phyloP scores from a whole-genome alignment of 2,329 filamentous ascomycete species.

The Paracamarosporium sp. region DNA sequence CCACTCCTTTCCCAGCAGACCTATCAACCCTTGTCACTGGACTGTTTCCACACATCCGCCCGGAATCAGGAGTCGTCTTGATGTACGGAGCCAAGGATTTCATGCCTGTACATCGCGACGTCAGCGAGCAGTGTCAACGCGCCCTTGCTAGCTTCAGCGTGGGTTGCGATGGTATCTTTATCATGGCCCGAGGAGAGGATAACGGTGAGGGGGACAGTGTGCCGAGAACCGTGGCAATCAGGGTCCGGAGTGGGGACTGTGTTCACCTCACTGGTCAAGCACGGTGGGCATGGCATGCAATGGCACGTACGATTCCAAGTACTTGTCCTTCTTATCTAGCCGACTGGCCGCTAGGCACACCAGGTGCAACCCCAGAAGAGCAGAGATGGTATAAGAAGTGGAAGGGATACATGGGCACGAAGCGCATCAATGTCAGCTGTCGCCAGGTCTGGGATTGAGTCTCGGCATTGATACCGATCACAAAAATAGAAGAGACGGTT shows the following conservation, averaged over 20 bases:
- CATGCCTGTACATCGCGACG: slow-evolving; percentile 91
- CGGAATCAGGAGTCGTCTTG: slow-evolving; percentile 93
- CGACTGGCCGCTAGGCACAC: slow-evolving; percentile 70
- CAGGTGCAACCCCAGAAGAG: slow-evolving; percentile 36
- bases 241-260: slow-evolving; percentile 82
- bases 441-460: slow-evolving; percentile 49
- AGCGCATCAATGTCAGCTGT: slow-evolving; percentile 49
- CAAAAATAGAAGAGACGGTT: background rate
- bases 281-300: slow-evolving; percentile 93
- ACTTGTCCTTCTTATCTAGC: slow-evolving; percentile 80
- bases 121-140: slow-evolving; percentile 83
- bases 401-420: slow-evolving; percentile 49
- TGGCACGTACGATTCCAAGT: slow-evolving; percentile 80
- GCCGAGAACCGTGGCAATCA: slow-evolving; percentile 41
- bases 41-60: slow-evolving; percentile 79
- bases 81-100: slow-evolving; percentile 91
- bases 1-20: slow-evolving; percentile 78
- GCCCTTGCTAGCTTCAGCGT: slow-evolving; percentile 87
- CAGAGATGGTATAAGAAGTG: slow-evolving; percentile 46
- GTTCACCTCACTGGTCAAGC: slow-evolving; percentile 85
- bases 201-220: slow-evolving; percentile 36
- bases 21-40: slow-evolving; percentile 71
- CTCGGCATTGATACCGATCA: background rate
- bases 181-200: slow-evolving; percentile 64
- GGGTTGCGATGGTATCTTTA: slow-evolving; percentile 89